Percentiles rank a stretch among this genome's conserved stretches.
Evolutionary conservation across 768 basidiomycete species (phyloP).

Genomic region (Boletus subparvulus): DNA sequence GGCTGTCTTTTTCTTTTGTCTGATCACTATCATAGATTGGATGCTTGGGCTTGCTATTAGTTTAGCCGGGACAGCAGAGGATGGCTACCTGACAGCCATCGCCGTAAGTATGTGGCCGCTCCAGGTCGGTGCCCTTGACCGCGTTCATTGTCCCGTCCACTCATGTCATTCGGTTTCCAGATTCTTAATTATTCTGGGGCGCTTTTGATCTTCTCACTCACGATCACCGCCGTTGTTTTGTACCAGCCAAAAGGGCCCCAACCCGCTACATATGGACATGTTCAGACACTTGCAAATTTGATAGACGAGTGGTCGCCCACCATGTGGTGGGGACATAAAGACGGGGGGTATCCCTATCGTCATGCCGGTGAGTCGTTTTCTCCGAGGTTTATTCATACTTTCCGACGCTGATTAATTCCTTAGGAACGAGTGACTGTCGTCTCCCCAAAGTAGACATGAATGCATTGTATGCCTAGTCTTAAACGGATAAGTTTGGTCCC

Average conservation of each 20-base stretch:
- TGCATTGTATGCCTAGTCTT: constrained; percentile 17
- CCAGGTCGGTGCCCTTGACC: constrained; percentile 16
- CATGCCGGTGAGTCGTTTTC: constrained; percentile 24
- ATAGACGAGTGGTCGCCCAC: constrained; percentile 37
- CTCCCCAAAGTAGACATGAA: constrained; percentile 23
- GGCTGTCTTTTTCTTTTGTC: neutral
- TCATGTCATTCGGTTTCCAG: constrained; percentile 10
- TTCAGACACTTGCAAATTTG: constrained; percentile 35
- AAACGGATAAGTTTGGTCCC: neutral
- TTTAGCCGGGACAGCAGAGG: constrained; percentile 13
- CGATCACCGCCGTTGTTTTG: constrained; percentile 12
- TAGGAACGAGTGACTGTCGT: constrained; percentile 27
- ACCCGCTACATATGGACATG: constrained; percentile 34
- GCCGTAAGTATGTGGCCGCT: constrained; percentile 27
- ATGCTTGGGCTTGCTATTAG: constrained; percentile 33
- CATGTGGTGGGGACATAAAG: constrained; percentile 34
- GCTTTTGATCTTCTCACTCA: constrained; percentile 21
- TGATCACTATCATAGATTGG: constrained; percentile 23
- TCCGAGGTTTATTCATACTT: neutral
- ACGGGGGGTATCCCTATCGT: neutral
- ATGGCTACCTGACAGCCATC: constrained; percentile 12
- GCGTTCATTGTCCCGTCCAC: neutral
- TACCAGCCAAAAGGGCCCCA: constrained; percentile 25
- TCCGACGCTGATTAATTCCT: neutral
- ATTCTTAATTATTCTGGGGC: constrained; percentile 27